Evolutionary conservation across 129 eudicot genomes (phyloP).

Genomic region (Lactuca saligna): DNA sequence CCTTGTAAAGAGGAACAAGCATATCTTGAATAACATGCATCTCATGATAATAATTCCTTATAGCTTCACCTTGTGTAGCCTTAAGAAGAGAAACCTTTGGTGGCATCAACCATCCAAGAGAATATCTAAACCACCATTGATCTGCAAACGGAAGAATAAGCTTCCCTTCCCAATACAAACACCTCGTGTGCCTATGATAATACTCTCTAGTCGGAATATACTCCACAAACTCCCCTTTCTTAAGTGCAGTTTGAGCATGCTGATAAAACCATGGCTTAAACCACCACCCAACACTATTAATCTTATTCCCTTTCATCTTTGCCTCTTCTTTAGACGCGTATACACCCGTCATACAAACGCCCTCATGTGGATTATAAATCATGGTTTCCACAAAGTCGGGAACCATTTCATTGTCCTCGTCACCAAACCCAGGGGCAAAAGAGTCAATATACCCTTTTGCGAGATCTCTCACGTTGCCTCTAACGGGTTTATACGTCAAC

Average conservation of each 20-base stretch:
- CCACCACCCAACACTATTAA: conserved; percentile 85
- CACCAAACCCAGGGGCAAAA: conserved; percentile 80
- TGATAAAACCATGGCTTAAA: conserved; percentile 90
- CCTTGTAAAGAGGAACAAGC: conserved; percentile 94
- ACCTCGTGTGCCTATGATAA: conserved; percentile 91
- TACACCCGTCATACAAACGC: conserved; percentile 66
- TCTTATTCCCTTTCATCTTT: conserved; percentile 66
- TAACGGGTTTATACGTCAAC: conserved; percentile 80
- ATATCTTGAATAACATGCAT: conserved; percentile 91
- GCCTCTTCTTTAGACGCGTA: conserved; percentile 83
- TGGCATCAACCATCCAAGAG: conserved; percentile 90
- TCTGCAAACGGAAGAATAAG: conserved; percentile 88
- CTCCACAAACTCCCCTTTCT: conserved; percentile 86
- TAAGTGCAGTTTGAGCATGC: conserved; percentile 70
- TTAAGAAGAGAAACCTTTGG: conserved; percentile 89
- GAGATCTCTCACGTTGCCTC: conserved; percentile 70
- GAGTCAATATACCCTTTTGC: conserved; percentile 91
- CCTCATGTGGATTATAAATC: conserved; percentile 82
- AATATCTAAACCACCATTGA: conserved; percentile 83
- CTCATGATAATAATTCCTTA: conserved; percentile 88
- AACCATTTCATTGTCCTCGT: conserved; percentile 71
- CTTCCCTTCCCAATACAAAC: conserved; percentile 92
- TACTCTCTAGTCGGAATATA: conserved; percentile 86
- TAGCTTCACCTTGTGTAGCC: conserved; percentile 94
- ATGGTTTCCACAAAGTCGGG: conserved; percentile 92